Percentiles rank a stretch among this genome's conserved stretches.
These are phyloP conservation scores for Saccharomycopsis fibuligera DNA, from an alignment of 805 yeast species.

Conservation along the genomic window DNA sequence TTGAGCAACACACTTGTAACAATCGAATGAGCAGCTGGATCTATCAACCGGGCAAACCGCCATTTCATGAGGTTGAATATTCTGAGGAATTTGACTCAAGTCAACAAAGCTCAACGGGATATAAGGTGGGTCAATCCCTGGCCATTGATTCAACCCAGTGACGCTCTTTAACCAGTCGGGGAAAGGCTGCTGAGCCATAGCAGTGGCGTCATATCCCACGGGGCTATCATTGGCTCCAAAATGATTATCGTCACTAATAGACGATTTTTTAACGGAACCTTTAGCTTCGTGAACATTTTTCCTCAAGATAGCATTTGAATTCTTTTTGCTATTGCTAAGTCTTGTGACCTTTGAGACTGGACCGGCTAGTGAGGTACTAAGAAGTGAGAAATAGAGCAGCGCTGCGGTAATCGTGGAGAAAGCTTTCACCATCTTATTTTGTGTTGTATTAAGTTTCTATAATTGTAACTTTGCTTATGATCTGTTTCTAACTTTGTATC, in stretches of 20 bases:
- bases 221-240: neutral
- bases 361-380: no score
- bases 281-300: conserved; percentile 9
- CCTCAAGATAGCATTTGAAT: conserved; percentile 1
- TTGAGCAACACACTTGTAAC: conserved; percentile 65
- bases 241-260: neutral
- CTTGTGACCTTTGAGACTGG: no score
- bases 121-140: conserved; percentile 81
- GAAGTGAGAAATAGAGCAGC: no score
- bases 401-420: no score
- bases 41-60: conserved; percentile 54
- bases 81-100: conserved; percentile 42
- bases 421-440: no score
- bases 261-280: neutral
- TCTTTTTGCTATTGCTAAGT: neutral
- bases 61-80: conserved; percentile 39
- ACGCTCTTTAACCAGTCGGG: conserved; percentile 75
- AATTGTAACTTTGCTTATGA: no score
- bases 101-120: conserved; percentile 72
- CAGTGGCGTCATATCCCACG: conserved; percentile 22
- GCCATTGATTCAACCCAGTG: conserved; percentile 78
- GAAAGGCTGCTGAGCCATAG: conserved; percentile 39
- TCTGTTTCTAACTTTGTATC: no score
- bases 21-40: conserved; percentile 75
- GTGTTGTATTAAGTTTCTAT: no score